Base-by-base conservation (phyloP, 495 filamentous ascomycete species). In the Xylaria cubensis region DNA sequence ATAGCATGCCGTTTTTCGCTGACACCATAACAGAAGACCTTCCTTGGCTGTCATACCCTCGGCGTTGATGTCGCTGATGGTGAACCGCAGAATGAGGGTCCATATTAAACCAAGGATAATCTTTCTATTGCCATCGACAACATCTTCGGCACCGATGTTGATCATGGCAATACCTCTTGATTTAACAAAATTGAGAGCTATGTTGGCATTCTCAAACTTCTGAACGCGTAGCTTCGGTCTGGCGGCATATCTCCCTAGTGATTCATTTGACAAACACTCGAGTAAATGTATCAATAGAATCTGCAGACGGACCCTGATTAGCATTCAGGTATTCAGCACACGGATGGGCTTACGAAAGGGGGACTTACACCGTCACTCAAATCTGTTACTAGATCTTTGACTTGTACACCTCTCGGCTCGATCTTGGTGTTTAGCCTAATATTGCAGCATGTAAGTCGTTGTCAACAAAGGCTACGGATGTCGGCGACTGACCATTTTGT, bases 1-100 rank as follows among this genome's bases (percentile, higher is more conserved):
- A 79, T 99, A 99, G 81, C 96, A 98, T 17, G 96, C 96, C 32
- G 96, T 99, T 82, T 99, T 99, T 69, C 96, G 87, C 83, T 99
- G 95, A 86, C 97, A 98, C 96, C 96, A 99, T 26, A 99, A 84
- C 58, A 99, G 81, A 74, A 99, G 82, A 64, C 96, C 96, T 81
- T 98, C 96, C 83, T 98, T 97, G 21, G 97, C 97, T 58, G 94
- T 97, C 91, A 98, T 92, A 69, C 97, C 97, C 86, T 97, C 97
- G 80, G 93, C 92, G 80, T 97, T 98, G 85, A 98, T 99, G 82
- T 98, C 95, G 78, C 92, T 97, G 81, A 99, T 98, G 65, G 96
- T 99, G 80, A 99, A 99, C 53, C 97, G 86, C 73, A 97, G 83
- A 91, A 99, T 99, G 41, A 99, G 85, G 24, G 94, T 98, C 96